Conservation (phyloP, 192 early-diverging fungal species). For the Dispira simplex region DNA sequence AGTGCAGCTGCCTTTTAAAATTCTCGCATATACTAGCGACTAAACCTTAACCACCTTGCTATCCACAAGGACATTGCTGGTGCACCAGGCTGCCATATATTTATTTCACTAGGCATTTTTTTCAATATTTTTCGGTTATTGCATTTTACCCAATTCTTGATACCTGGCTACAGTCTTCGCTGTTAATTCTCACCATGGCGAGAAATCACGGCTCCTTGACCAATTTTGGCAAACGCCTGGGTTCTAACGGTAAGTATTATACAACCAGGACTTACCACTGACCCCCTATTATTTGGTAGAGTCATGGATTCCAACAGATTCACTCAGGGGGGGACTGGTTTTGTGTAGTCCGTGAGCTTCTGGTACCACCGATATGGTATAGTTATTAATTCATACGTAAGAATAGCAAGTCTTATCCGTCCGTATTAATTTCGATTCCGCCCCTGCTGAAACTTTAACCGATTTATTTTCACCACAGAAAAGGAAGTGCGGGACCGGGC, state of each 20-base stretch:
- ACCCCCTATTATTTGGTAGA: no score
- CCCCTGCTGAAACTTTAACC: no score
- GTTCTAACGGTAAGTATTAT: constrained; percentile 38
- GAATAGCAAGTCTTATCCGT: no score
- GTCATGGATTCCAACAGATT: no score
- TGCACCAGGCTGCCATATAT: neutral
- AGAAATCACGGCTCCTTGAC: constrained; percentile 6
- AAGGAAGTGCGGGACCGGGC: constrained; percentile 61
- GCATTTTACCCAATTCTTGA: neutral
- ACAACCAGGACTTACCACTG: no score
- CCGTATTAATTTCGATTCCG: no score
- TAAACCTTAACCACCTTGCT: neutral
- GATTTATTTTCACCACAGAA: constrained; percentile 23
- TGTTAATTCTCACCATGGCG: neutral
- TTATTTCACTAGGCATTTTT: neutral
- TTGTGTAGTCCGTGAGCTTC: no score
- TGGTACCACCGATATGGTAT: no score
- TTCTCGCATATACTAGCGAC: neutral
- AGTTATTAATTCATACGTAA: no score
- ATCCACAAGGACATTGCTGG: neutral
- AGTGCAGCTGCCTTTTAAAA: neutral
- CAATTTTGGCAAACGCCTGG: constrained; percentile 46
- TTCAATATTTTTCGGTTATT: neutral
- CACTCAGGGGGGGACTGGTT: no score
- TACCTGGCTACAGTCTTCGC: neutral